These are phyloP conservation scores for Aspergillus thermomutatus DNA, from an alignment of 2,329 filamentous ascomycete species.

Conservation along the genomic window DNA sequence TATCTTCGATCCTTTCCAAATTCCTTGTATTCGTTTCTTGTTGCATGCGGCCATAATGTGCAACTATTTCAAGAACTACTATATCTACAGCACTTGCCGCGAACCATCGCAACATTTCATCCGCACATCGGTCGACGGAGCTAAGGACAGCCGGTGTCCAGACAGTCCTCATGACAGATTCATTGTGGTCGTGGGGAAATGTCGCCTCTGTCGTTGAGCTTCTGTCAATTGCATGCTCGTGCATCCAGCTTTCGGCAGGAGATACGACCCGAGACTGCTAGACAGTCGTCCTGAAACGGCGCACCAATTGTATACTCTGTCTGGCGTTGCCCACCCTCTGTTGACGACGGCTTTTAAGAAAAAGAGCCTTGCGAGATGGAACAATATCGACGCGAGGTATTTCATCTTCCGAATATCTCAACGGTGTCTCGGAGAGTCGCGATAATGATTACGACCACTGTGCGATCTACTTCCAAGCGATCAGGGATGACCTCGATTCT, in stretches of 20 bases:
- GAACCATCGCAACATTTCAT: constrained; percentile 71
- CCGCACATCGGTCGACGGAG: constrained; percentile 65
- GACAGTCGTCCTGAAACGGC: not conserved
- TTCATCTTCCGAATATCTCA: not conserved
- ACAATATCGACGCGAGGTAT: not conserved
- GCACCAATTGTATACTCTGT: not conserved
- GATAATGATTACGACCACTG: not conserved
- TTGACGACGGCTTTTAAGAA: not conserved
- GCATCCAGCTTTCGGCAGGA: constrained; percentile 1
- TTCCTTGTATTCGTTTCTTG: constrained; percentile 4
- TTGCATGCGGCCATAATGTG: constrained; percentile 43
- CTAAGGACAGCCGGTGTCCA: constrained; percentile 56
- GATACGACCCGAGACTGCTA: not conserved
- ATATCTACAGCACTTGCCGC: constrained; percentile 68
- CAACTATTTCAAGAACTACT: constrained; percentile 70
- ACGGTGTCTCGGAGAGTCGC: not conserved
- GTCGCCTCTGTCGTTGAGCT: constrained; percentile 48
- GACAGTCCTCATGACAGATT: constrained; percentile 70
- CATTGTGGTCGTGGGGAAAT: constrained; percentile 66
- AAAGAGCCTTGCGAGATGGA: not conserved
- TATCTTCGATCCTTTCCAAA: not conserved
- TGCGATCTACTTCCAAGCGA: not conserved
- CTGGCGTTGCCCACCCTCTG: not conserved
- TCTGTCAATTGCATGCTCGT: constrained; percentile 2
- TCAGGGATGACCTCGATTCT: not conserved